phyloP scores from a whole-genome alignment of 1,139 yeast genomes.

The Yamadazyma sp. region DNA sequence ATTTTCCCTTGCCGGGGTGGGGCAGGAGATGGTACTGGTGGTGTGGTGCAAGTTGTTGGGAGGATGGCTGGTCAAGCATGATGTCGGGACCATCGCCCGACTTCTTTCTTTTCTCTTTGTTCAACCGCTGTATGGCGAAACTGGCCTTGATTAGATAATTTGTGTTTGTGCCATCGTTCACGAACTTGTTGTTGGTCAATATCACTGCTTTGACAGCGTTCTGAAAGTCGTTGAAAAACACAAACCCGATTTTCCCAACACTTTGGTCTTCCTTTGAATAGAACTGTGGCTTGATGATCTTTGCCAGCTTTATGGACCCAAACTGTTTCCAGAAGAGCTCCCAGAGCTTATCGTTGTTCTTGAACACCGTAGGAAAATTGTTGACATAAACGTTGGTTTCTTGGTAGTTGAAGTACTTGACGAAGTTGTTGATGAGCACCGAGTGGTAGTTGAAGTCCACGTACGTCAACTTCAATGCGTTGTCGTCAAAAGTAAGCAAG shows the following conservation, averaged over 20 bases:
- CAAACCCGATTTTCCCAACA: conserved; percentile 44
- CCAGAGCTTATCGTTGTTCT: conserved; percentile 41
- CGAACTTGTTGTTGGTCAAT: conserved; percentile 34
- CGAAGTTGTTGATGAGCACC: conserved; percentile 8
- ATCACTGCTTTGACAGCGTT: conserved; percentile 43
- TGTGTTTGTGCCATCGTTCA: conserved; percentile 21
- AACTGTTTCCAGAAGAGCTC: conserved; percentile 42
- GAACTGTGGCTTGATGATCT: conserved; percentile 44
- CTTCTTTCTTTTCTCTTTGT: conserved; percentile 11
- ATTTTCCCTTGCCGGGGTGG: not conserved
- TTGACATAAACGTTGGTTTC: conserved; percentile 62
- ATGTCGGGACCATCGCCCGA: conserved; percentile 5
- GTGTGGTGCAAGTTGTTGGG: not conserved
- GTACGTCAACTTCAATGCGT: conserved; percentile 6
- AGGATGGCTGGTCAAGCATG: not conserved
- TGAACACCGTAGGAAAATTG: conserved; percentile 47
- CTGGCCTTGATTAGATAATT: conserved; percentile 38
- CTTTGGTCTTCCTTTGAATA: conserved; percentile 22
- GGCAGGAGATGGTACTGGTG: not conserved
- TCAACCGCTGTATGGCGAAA: conserved; percentile 39
- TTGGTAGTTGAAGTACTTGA: conserved; percentile 38
- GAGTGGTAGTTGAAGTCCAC: conserved; percentile 10
- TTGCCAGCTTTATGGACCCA: conserved; percentile 45
- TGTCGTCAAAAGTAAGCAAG: conserved; percentile 11
- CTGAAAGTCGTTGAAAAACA: conserved; percentile 36